Base-by-base conservation (phyloP, 768 basidiomycete genomes). In the Boletales sp. region DNA sequence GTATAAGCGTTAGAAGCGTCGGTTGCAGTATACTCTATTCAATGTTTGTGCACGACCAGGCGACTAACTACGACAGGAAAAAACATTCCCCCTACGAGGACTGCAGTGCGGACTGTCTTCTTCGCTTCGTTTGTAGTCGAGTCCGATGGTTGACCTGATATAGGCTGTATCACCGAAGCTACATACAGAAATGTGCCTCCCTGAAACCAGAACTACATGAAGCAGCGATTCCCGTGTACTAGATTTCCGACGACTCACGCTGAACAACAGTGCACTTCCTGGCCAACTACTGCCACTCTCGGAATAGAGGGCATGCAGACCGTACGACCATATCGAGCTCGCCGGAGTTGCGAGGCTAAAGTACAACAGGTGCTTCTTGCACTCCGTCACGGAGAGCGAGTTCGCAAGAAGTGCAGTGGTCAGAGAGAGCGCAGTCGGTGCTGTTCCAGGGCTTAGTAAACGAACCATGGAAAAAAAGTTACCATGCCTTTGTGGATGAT, bases 101-200 rank as follows among this genome's bases (percentile, higher is more conserved):
- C 66, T 17, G 69, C 54, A 12, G 83, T 72, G 31, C 87, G 77
- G 25, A 67, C 53, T 32, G 61, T 61, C 43, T 77, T 74, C 12
- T 71, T 66, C 38, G 84, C 66, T 38, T 77, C 78, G 19, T 72
- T 72, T 9, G 72, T 51, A 5, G 62, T 32, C 25, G 57, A 51
- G 54, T 56, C 70, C 35, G 62, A 68, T 25, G 66, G 63, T 46
- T 76, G 74, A 15, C 77, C 73, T 31, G 86, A 83, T 31, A 86
- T 77, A 3, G 87, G 81, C 61, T 91, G 90, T n/a, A 93, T 74
- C 36, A 91, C 86, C 1, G 93, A 93, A 1, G 94, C 92, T 9
- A 97, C 94, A 62, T 95, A 96, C 35, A 97, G 74, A 70, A 96
- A 96, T 4, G 91, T 93, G 9, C 94, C 94, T 40, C 90, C 94